A percentile compares a stretch with the other conserved stretches of the same genome.
Evolutionary conservation across 1,284 basidiomycete species (phyloP).

Genomic region (Cutaneotrichosporon curvatum): DNA sequence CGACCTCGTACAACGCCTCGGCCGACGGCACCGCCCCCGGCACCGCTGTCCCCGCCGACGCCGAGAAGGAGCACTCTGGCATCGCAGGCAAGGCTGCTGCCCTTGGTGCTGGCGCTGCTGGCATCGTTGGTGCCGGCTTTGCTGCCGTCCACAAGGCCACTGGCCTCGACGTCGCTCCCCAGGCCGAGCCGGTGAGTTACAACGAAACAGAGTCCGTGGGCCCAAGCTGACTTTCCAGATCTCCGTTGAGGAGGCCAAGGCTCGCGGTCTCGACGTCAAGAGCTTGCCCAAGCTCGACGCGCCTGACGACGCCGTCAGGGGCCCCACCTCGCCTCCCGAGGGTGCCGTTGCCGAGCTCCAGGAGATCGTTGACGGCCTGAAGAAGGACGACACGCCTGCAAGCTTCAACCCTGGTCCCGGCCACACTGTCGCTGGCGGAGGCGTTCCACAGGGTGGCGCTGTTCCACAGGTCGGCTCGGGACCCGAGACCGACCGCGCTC

Average conservation of each 20-base stretch:
- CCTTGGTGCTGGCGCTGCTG: constrained; percentile 15
- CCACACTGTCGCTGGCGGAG: background rate
- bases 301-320: constrained; percentile 20
- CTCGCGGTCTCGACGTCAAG: constrained; percentile 37
- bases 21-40: background rate
- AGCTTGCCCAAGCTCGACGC: constrained; percentile 26
- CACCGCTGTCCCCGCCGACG: background rate
- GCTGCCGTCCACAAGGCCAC: constrained; percentile 33
- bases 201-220: too few species aligned
- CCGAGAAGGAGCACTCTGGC: background rate
- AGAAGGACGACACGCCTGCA: constrained; percentile 18
- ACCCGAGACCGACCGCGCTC: background rate
- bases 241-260: constrained; percentile 39
- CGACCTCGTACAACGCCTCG: constrained; percentile 1
- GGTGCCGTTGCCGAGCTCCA: constrained; percentile 32
- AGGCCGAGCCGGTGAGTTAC: constrained; percentile 19
- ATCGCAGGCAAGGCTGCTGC: constrained; percentile 8
- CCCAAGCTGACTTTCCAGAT: constrained; percentile 9
- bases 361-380: constrained; percentile 34
- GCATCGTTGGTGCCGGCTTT: constrained; percentile 22
- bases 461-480: background rate
- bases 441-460: background rate
- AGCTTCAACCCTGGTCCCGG: constrained; percentile 11
- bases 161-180: constrained; percentile 34
- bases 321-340: constrained; percentile 22